These are phyloP conservation scores for Aspergillus tanneri DNA, from an alignment of 2,329 filamentous ascomycete species.

Conservation along the genomic window DNA sequence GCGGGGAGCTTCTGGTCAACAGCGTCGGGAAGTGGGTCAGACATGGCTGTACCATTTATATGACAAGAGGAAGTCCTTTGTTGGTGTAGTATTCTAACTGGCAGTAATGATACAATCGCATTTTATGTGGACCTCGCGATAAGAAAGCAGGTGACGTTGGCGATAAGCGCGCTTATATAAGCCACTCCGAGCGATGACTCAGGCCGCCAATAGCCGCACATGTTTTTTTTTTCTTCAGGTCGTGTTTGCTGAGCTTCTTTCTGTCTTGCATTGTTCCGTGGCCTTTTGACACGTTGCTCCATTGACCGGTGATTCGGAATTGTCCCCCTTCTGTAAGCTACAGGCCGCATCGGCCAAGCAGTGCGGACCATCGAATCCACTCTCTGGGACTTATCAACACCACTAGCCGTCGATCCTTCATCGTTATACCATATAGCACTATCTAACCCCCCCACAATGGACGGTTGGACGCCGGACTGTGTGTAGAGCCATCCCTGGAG, in stretches of 20 bases:
- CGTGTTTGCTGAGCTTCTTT: neutral
- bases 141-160: neutral
- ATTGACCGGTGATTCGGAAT: neutral
- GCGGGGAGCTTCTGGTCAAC: constrained; percentile 37
- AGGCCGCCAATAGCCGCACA: constrained; percentile 19
- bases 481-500: neutral
- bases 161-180: neutral
- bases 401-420: neutral
- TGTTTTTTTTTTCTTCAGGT: constrained; percentile 4
- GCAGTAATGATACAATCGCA: no score
- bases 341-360: no score
- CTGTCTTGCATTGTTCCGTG: neutral
- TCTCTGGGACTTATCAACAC: no score
- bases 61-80: no score
- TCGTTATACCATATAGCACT: neutral
- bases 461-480: constrained; percentile 21
- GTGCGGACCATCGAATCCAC: no score
- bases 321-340: no score
- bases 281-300: neutral
- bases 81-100: no score
- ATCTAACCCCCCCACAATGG: constrained; percentile 10
- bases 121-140: no score
- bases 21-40: constrained; percentile 42
- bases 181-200: constrained; percentile 15
- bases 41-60: no score